Evolutionary conservation across 768 basidiomycete species (phyloP).

Genomic region (Boletus speciosus): DNA sequence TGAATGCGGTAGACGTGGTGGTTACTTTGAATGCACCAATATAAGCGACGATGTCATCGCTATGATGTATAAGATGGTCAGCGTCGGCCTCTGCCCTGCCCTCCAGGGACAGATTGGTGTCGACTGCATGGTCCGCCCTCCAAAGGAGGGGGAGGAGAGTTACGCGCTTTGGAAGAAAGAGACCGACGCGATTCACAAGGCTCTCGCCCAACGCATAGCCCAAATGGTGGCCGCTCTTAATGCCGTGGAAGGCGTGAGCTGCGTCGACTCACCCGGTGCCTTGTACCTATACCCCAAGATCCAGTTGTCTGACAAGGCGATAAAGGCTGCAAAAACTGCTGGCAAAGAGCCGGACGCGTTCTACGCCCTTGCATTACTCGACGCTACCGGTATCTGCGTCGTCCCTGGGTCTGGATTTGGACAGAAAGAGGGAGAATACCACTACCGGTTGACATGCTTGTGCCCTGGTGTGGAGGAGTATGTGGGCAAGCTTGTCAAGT

Average conservation of each 20-base stretch:
- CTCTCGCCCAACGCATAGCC: slow-evolving; percentile 64
- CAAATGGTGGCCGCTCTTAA: slow-evolving; percentile 81
- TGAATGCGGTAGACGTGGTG: slow-evolving; percentile 96
- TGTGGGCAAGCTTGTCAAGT: slow-evolving; percentile 75
- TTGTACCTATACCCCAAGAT: slow-evolving; percentile 92
- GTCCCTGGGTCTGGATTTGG: slow-evolving; percentile 95
- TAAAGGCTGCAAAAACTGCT: slow-evolving; percentile 63
- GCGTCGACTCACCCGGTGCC: slow-evolving; percentile 87
- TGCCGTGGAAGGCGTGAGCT: slow-evolving; percentile 80
- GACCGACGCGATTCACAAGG: slow-evolving; percentile 74
- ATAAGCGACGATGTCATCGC: slow-evolving; percentile 72
- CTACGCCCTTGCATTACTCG: slow-evolving; percentile 81
- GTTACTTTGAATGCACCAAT: slow-evolving; percentile 93
- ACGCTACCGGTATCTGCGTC: slow-evolving; percentile 89
- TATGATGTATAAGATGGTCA: slow-evolving; percentile 95
- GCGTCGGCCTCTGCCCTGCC: slow-evolving; percentile 85
- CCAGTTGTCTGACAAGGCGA: slow-evolving; percentile 65
- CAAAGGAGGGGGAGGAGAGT: slow-evolving; percentile 67
- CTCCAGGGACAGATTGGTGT: slow-evolving; percentile 91
- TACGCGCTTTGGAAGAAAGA: slow-evolving; percentile 82
- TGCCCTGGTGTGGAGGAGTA: slow-evolving; percentile 95
- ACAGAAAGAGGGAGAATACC: slow-evolving; percentile 85
- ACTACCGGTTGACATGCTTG: slow-evolving; percentile 90
- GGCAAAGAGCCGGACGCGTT: slow-evolving; percentile 87
- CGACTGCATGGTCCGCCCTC: slow-evolving; percentile 91